Percentiles rank a stretch among this genome's conserved stretches.
Evolutionary conservation across 2,329 filamentous ascomycete genomes (phyloP).

Genomic region (Talaromyces sp.): DNA sequence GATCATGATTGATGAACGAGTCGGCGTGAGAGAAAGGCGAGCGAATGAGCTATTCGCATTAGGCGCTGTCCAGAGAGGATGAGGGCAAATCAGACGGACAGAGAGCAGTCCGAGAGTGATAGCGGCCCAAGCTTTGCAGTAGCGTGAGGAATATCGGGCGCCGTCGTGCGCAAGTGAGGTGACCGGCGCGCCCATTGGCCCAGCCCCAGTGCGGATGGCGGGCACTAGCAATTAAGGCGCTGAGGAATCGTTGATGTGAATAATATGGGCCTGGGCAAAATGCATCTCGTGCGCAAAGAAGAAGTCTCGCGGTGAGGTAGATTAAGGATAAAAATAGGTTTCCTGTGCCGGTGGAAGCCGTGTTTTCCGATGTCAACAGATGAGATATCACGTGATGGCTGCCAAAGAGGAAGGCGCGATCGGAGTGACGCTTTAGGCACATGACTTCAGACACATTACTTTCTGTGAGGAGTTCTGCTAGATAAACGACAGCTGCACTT

Average conservation of each 20-base stretch:
- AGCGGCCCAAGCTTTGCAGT: constrained; percentile 12
- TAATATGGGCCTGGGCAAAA: not conserved
- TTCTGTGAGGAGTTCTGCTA: not conserved
- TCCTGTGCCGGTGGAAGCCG: not conserved
- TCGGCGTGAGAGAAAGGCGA: not conserved
- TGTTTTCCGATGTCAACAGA: not conserved
- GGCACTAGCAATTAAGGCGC: constrained; percentile 5
- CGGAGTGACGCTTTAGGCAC: not conserved
- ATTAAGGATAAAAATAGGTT: not conserved
- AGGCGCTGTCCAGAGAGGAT: not conserved
- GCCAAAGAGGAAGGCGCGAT: not conserved
- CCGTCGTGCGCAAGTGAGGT: constrained; percentile 1
- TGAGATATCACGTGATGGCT: not conserved
- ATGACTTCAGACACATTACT: not conserved
- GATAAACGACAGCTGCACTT: not conserved
- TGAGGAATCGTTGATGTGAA: not conserved
- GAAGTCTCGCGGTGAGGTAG: not conserved
- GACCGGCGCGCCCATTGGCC: not conserved
- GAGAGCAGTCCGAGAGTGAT: constrained; percentile 8
- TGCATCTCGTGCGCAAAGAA: not conserved
- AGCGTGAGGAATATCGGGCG: constrained; percentile 10
- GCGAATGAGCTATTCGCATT: constrained; percentile 7
- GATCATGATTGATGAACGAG: constrained; percentile 5
- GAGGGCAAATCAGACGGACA: constrained; percentile 9
- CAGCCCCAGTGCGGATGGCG: not conserved